Percentiles rank a stretch among this genome's conserved stretches.
phyloP scores from a whole-genome alignment of 192 early-diverging fungal genomes.

The Mortierella hygrophila region DNA sequence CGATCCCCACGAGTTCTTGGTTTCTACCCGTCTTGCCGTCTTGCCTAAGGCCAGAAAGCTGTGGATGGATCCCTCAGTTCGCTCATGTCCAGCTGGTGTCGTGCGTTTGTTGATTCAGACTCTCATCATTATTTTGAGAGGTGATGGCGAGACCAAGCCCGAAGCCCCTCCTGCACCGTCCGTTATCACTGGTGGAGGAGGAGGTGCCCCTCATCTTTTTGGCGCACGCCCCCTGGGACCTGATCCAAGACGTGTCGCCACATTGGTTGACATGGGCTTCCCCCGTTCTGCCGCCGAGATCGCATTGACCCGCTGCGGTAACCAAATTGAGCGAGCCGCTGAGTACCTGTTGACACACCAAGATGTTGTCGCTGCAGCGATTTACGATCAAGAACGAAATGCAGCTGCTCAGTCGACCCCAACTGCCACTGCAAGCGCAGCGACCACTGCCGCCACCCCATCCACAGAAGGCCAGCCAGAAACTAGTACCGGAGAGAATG shows the following conservation, averaged over 20 bases:
- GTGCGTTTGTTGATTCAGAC: conserved; percentile 73
- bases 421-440: conserved; percentile 40
- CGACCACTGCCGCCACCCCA: background rate
- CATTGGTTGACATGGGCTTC: conserved; percentile 92
- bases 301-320: conserved; percentile 81
- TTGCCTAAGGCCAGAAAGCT: conserved; percentile 69
- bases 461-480: background rate
- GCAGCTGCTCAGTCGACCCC: conserved; percentile 33
- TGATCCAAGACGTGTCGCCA: conserved; percentile 72
- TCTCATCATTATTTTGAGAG: conserved; percentile 77
- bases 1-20: conserved; percentile 77
- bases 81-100: conserved; percentile 62
- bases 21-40: conserved; percentile 68
- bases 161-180: conserved; percentile 35
- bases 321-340: conserved; percentile 84
- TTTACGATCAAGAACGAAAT: conserved; percentile 51
- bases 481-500: background rate
- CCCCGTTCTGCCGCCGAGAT: conserved; percentile 77
- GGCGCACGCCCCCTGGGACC: conserved; percentile 64
- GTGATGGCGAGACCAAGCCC: conserved; percentile 74
- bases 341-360: conserved; percentile 88
- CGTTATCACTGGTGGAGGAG: conserved; percentile 16
- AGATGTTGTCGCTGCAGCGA: conserved; percentile 57
- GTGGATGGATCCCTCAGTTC: conserved; percentile 71
- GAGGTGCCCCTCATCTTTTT: conserved; percentile 40